Evolutionary conservation across 2,329 filamentous ascomycete genomes (phyloP).

Genomic region (Talaromyces atroroseus): DNA sequence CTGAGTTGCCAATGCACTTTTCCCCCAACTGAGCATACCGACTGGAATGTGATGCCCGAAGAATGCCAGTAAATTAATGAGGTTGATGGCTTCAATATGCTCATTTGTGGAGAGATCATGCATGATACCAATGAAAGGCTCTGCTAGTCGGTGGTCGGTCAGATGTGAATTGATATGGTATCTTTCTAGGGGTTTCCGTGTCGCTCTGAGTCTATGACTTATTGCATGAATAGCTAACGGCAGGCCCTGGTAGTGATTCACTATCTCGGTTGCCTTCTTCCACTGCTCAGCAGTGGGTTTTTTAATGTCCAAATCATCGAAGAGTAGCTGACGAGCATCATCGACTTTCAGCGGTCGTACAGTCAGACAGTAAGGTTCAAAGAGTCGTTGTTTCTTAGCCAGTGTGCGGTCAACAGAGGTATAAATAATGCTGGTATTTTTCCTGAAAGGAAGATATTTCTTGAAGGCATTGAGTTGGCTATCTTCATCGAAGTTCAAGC

Average conservation of each 20-base stretch:
- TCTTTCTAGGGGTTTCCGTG: constrained; percentile 55
- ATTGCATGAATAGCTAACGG: constrained; percentile 65
- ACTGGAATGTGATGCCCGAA: constrained; percentile 62
- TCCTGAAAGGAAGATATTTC: constrained; percentile 60
- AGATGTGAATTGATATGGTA: constrained; percentile 54
- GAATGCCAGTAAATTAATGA: constrained; percentile 61
- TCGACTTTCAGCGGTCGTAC: constrained; percentile 51
- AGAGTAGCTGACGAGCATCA: constrained; percentile 57
- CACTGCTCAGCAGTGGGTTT: constrained; percentile 52
- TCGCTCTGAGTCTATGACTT: constrained; percentile 56
- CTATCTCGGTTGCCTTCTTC: constrained; percentile 55
- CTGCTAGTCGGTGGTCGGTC: constrained; percentile 51
- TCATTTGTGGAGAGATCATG: constrained; percentile 38
- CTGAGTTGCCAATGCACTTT: constrained; percentile 26
- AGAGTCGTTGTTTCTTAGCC: constrained; percentile 51
- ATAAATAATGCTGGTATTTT: constrained; percentile 61
- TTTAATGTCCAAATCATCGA: constrained; percentile 58
- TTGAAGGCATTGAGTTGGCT: constrained; percentile 47
- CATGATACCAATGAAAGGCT: constrained; percentile 45
- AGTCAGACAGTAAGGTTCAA: constrained; percentile 55
- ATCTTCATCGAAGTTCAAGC: constrained; percentile 56
- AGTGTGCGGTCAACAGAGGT: constrained; percentile 60
- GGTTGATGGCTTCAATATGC: constrained; percentile 53
- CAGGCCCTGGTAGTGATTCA: constrained; percentile 58
- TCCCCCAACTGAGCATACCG: constrained; percentile 57